Evolutionary conservation across 2,329 filamentous ascomycete species (phyloP), one percentile per base, ranked within the genome.

Genomic region (Fusarium euwallaceae): DNA sequence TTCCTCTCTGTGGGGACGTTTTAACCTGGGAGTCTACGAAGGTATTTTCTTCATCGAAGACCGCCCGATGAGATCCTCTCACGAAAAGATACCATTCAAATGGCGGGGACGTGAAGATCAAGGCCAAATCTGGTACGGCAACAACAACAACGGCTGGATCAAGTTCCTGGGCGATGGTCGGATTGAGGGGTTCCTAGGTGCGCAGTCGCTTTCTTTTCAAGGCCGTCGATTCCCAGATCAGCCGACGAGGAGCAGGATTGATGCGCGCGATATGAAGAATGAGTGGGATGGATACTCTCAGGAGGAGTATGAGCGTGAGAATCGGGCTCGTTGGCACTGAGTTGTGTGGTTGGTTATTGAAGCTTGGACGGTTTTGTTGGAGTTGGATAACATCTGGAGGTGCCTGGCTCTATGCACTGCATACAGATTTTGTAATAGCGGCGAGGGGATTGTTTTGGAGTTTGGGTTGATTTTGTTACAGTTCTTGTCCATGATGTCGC

Each of bases 1-100:
- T 14, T 78, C 76, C 6, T 82, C 71, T 16, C 75, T 88, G 9
- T 89, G 87, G 87, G 86, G 84, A 0, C 77, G 72, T 1, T 88
- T 89, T 71, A 80, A 85, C 51, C 80, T 87, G 6, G 84, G 84
- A 1, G 64, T 83, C 9, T 80, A 86, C 41, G 67, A 80, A 43
- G 86, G 87, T 2, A 76, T 88, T 4, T 76, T 88, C n/a, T 80
- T 81, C 37, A 80, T 88, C 36, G 66, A 81, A 8, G 61, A 82
- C 17, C 81, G 82, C 4, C 84, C 84, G 0, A 79, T 71, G 64
- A 36, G 74, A 39, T 81, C 83, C 3, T 82, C 83, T 0, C 37
- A 73, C 9, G 71, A 81, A 0, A 11, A 7, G 0, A n/a, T 83
- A 0, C 29, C 58, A 1, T 82, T 85, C 67, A 72, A 36, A 6